These are phyloP conservation scores for Deinandra increscens DNA, from an alignment of 129 eudicot species.

Conservation along the genomic window DNA sequence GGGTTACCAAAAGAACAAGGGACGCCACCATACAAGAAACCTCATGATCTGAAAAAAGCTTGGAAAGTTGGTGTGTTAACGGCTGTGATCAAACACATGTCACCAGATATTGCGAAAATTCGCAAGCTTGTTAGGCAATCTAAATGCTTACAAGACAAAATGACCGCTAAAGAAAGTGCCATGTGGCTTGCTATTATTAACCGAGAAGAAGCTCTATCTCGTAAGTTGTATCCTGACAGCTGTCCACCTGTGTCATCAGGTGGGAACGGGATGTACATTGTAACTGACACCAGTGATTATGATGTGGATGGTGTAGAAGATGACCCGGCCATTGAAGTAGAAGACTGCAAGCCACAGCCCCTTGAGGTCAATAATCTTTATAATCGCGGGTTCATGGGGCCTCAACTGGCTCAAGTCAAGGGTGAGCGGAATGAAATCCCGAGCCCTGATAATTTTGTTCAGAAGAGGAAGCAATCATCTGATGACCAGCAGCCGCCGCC, in stretches of 20 bases:
- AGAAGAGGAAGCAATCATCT: conserved; percentile 50
- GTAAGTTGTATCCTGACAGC: conserved; percentile 56
- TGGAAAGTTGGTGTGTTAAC: conserved; percentile 75
- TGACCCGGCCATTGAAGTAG: conserved; percentile 42
- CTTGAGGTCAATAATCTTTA: conserved; percentile 36
- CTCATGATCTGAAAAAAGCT: conserved; percentile 72
- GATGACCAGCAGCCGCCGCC: conserved; percentile 40
- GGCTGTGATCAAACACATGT: conserved; percentile 74
- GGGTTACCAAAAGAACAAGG: conserved; percentile 63
- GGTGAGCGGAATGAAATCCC: conserved; percentile 45
- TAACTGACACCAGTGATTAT: conserved; percentile 59
- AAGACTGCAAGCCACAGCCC: conserved; percentile 53
- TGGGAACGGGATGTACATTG: conserved; percentile 43
- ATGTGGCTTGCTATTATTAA: conserved; percentile 65
- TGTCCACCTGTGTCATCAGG: conserved; percentile 32
- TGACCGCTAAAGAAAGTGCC: conserved; percentile 77
- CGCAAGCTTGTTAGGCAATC: conserved; percentile 73
- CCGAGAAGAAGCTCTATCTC: conserved; percentile 55
- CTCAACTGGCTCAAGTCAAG: conserved; percentile 47
- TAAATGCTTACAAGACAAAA: conserved; percentile 74
- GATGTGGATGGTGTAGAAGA: conserved; percentile 70
- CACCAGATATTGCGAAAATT: conserved; percentile 63
- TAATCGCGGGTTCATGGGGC: conserved; percentile 33
- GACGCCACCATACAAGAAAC: conserved; percentile 75
- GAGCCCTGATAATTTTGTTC: conserved; percentile 30